Evolutionary conservation across 1,284 basidiomycete genomes (phyloP).

Genomic region (Marasmius oreades): DNA sequence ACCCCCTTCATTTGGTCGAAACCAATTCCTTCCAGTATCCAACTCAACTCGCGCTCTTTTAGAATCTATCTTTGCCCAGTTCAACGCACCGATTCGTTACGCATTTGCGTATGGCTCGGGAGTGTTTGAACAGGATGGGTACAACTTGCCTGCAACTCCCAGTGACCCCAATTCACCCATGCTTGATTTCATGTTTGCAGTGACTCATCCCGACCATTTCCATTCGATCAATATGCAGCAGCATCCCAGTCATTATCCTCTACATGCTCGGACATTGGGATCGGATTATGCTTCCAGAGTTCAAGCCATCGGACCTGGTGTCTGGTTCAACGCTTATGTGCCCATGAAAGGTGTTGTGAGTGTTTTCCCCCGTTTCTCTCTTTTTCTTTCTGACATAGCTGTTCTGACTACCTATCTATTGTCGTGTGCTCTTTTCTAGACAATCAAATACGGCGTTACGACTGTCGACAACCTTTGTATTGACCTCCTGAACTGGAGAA

Average conservation of each 20-base stretch:
- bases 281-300: constrained; percentile 73
- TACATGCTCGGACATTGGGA: constrained; percentile 80
- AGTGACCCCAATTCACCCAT: constrained; percentile 58
- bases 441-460: constrained; percentile 97
- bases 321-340: constrained; percentile 95
- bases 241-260: constrained; percentile 86
- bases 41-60: constrained; percentile 76
- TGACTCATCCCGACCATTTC: constrained; percentile 89
- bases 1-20: constrained; percentile 73
- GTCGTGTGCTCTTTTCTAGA: constrained; percentile 40
- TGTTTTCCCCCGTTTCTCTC: constrained; percentile 22
- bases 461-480: constrained; percentile 86
- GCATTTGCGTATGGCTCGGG: constrained; percentile 96
- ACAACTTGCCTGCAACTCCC: constrained; percentile 29
- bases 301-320: constrained; percentile 80
- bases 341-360: constrained; percentile 81
- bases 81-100: constrained; percentile 85
- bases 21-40: constrained; percentile 75
- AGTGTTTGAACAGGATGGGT: constrained; percentile 86
- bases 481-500: constrained; percentile 91
- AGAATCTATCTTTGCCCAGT: constrained; percentile 70
- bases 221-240: constrained; percentile 94
- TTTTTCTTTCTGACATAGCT: constrained; percentile 13
- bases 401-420: neutral
- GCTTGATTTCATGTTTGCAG: constrained; percentile 95